Conservation (phyloP, 2,329 filamentous ascomycete species). For the Cercospora beticola region DNA sequence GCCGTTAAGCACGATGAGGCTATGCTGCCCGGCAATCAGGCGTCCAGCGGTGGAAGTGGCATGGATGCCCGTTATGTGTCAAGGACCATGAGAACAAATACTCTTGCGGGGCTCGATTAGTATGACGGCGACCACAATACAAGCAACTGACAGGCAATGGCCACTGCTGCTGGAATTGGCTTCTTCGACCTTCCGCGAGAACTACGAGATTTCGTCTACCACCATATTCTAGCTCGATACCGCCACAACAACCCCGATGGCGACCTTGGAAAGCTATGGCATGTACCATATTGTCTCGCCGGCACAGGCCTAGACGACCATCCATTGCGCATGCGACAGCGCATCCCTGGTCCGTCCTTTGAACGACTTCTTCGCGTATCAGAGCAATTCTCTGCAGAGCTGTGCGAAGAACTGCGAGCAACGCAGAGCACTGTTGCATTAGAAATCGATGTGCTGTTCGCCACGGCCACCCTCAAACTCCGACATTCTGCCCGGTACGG, state of each 20-base stretch:
- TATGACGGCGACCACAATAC: not conserved
- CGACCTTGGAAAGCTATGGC: not conserved
- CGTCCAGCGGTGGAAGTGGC: not conserved
- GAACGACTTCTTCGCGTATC: not conserved
- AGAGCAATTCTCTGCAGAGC: not conserved
- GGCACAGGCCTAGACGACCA: not conserved
- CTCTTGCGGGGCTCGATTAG: not conserved
- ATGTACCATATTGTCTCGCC: not conserved
- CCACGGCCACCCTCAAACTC: constrained; percentile 1
- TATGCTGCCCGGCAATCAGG: not conserved
- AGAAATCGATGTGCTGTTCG: not conserved
- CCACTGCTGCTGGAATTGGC: not conserved
- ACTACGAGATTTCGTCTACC: not conserved
- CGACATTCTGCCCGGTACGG: not conserved
- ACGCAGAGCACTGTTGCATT: not conserved
- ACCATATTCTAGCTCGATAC: not conserved
- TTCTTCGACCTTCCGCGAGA: constrained; percentile 1
- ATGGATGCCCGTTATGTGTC: not conserved
- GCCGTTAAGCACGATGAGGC: too few species aligned
- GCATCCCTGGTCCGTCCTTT: not conserved
- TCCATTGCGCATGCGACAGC: constrained; percentile 4
- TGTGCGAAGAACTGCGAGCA: constrained; percentile 4
- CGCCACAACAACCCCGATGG: not conserved
- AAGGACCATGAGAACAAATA: not conserved
- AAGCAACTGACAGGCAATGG: not conserved